phyloP scores from a whole-genome alignment of 352 stramenopile genomes.

The Phytophthora pisi region DNA sequence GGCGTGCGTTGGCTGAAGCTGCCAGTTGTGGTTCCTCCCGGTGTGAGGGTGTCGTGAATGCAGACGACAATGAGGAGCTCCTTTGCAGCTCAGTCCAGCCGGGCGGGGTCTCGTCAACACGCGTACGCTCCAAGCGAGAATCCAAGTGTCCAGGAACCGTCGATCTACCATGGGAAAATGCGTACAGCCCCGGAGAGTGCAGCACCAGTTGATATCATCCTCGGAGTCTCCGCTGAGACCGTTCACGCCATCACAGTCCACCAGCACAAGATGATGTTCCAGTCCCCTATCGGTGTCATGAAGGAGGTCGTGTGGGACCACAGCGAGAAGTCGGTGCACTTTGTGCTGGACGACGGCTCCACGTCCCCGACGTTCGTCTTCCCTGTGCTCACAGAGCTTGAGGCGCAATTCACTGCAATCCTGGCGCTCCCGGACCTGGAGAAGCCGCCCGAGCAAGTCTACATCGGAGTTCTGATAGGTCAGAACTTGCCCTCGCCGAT shows the following conservation, averaged over 20 bases:
- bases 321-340: conserved; percentile 60
- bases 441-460: conserved; percentile 53
- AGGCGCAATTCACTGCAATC: conserved; percentile 45
- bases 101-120: conserved; percentile 9
- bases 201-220: conserved; percentile 41
- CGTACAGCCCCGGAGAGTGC: conserved; percentile 5
- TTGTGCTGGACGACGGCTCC: conserved; percentile 42
- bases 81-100: conserved; percentile 5
- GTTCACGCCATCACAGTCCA: conserved; percentile 46
- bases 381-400: conserved; percentile 44
- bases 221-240: conserved; percentile 45
- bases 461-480: conserved; percentile 71
- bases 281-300: conserved; percentile 42
- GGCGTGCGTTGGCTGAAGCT: neutral
- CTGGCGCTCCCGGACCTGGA: conserved; percentile 35
- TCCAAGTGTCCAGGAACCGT: conserved; percentile 33
- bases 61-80: conserved; percentile 19
- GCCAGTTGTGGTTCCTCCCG: conserved; percentile 4
- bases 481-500: conserved; percentile 68
- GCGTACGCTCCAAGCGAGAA: conserved; percentile 12
- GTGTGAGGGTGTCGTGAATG: neutral
- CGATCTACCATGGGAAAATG: conserved; percentile 59
- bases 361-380: conserved; percentile 54
- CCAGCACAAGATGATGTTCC: conserved; percentile 48
- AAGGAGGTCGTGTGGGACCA: conserved; percentile 78